Percentiles rank a stretch among this genome's conserved stretches.
Evolutionary conservation across 164 flowering plant species (phyloP).

Genomic region (Sextonia rubra): DNA sequence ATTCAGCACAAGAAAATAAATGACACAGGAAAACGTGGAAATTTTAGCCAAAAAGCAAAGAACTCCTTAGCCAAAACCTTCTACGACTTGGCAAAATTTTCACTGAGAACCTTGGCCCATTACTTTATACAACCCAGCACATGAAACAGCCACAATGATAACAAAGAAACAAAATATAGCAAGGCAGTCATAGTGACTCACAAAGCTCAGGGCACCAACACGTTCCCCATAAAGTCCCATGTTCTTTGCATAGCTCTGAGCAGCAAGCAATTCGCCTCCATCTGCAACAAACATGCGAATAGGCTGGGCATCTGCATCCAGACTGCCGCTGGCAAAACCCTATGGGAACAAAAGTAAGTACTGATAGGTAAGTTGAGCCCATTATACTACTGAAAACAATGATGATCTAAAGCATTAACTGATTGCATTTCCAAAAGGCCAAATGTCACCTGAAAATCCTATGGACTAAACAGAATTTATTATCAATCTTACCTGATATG

Average conservation of each 20-base stretch:
- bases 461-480: neutral
- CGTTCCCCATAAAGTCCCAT: constrained; percentile 99
- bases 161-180: neutral
- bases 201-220: constrained; percentile 99
- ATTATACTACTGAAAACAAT: neutral
- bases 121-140: neutral
- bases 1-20: neutral
- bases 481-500: constrained; percentile 68
- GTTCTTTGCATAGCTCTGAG: constrained; percentile 98
- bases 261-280: constrained; percentile 90
- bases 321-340: constrained; percentile 99
- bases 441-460: neutral
- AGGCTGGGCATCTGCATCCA: constrained; percentile 89
- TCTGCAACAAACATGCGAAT: constrained; percentile 95
- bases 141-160: neutral
- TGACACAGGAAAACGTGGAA: neutral
- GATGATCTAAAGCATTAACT: neutral
- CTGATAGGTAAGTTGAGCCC: neutral
- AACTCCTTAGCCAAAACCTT: neutral
- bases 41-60: neutral
- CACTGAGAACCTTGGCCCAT: neutral
- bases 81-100: neutral
- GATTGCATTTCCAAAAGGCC: neutral
- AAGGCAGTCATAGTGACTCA: constrained; percentile 31
- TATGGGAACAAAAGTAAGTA: constrained; percentile 13